These are phyloP conservation scores for Termitomyces heimii DNA, from an alignment of 768 basidiomycete genomes.

Conservation along the genomic window DNA sequence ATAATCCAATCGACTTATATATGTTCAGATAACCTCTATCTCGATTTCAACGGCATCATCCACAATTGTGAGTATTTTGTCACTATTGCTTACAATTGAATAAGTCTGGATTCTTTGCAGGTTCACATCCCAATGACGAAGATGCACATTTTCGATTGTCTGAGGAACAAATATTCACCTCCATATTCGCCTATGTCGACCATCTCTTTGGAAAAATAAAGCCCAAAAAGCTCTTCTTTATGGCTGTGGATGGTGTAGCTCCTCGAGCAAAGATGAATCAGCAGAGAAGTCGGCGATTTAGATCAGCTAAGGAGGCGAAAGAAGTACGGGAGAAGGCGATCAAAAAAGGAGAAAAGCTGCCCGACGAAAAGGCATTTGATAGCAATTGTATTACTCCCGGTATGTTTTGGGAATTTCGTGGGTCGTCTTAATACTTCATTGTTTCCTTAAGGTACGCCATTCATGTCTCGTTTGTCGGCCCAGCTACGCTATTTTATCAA, in stretches of 20 bases:
- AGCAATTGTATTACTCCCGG: conserved; percentile 99
- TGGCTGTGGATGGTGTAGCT: conserved; percentile 98
- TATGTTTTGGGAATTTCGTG: conserved; percentile 24
- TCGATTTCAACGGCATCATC: conserved; percentile 93
- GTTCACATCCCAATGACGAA: conserved; percentile 96
- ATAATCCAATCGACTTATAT: conserved; percentile 4
- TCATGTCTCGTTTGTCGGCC: conserved; percentile 89
- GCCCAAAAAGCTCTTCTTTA: conserved; percentile 96
- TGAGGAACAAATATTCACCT: conserved; percentile 96
- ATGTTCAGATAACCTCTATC: conserved; percentile 74
- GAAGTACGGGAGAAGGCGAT: conserved; percentile 85
- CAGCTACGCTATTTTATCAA: conserved; percentile 95
- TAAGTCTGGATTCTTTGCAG: conserved; percentile 17
- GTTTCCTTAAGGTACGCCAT: conserved; percentile 66
- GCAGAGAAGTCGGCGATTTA: conserved; percentile 88
- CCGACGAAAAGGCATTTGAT: conserved; percentile 94
- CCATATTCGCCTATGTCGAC: conserved; percentile 96
- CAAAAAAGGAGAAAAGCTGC: conserved; percentile 84
- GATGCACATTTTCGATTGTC: conserved; percentile 94
- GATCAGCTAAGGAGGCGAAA: conserved; percentile 89
- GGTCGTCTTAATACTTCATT: not conserved
- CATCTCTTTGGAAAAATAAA: conserved; percentile 96
- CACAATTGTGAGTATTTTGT: conserved; percentile 56
- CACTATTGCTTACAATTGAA: not conserved
- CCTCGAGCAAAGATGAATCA: conserved; percentile 99